A percentile compares a stretch with the other conserved stretches of the same genome.
These are phyloP conservation scores for Taiozyma sp. DNA, from an alignment of 1,139 yeast genomes.

Conservation along the genomic window DNA sequence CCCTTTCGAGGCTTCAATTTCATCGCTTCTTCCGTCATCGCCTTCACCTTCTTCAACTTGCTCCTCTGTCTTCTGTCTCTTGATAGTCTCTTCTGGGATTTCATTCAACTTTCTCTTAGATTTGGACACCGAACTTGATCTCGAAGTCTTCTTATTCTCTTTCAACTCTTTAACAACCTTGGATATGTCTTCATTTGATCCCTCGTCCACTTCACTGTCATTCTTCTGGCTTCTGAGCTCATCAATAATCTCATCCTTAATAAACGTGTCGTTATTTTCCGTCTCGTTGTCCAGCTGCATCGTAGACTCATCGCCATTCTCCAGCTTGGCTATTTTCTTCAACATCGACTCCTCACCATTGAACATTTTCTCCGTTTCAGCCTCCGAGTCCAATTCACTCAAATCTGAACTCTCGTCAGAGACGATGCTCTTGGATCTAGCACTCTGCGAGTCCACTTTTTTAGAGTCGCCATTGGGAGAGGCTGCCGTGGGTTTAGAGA, in stretches of 20 bases:
- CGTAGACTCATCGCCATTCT: background rate
- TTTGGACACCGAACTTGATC: constrained; percentile 1
- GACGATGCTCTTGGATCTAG: constrained; percentile 11
- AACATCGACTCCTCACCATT: constrained; percentile 35
- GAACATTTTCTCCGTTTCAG: constrained; percentile 77
- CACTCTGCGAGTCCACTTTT: background rate
- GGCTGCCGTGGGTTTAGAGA: background rate
- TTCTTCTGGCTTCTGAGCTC: constrained; percentile 15
- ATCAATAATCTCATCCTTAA: constrained; percentile 17
- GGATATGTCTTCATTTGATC: constrained; percentile 11
- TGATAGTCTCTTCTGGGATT: background rate
- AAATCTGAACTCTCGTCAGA: constrained; percentile 42
- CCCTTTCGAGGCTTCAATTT: background rate
- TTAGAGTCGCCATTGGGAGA: background rate
- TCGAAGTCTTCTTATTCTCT: background rate
- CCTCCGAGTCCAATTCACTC: constrained; percentile 67
- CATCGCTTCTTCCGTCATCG: background rate
- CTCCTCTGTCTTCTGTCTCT: constrained; percentile 5
- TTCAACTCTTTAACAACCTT: constrained; percentile 13
- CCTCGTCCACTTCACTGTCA: constrained; percentile 12
- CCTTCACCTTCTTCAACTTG: constrained; percentile 14
- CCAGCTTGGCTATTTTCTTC: constrained; percentile 31
- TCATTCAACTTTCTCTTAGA: constrained; percentile 10
- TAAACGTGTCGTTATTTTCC: constrained; percentile 15
- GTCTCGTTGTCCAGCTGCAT: background rate